Evolutionary conservation across 192 early-diverging fungal species (phyloP).

Genomic region (Phycomyces nitens): DNA sequence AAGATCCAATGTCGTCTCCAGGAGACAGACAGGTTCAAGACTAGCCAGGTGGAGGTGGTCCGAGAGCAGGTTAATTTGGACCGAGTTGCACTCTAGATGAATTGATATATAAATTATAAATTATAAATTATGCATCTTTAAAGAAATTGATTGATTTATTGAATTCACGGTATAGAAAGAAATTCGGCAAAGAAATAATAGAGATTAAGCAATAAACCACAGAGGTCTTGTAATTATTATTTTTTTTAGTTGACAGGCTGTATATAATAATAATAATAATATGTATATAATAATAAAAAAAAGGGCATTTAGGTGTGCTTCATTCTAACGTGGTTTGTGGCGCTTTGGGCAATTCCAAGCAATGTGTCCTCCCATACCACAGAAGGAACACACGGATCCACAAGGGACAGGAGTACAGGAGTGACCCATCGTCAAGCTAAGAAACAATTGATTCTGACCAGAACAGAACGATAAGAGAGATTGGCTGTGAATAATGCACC

Average conservation of each 20-base stretch:
- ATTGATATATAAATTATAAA: too few species aligned
- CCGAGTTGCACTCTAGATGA: constrained; percentile 16
- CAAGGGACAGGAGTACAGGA: background rate
- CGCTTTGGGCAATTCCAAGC: constrained; percentile 34
- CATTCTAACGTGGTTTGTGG: constrained; percentile 25
- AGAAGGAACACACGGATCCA: constrained; percentile 21
- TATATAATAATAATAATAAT: too few species aligned
- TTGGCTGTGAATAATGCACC: too few species aligned
- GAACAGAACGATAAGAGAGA: too few species aligned
- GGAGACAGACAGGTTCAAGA: background rate
- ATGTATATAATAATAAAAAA: too few species aligned
- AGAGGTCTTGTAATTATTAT: too few species aligned
- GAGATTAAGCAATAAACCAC: too few species aligned
- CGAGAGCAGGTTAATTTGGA: constrained; percentile 21
- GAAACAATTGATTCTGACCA: too few species aligned
- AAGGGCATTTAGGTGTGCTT: too few species aligned
- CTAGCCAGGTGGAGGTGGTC: constrained; percentile 6
- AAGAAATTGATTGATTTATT: background rate
- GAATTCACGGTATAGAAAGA: background rate
- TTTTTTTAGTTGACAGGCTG: too few species aligned
- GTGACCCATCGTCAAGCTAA: too few species aligned
- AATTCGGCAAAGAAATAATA: background rate
- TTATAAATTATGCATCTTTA: background rate
- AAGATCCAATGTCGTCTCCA: constrained; percentile 2
- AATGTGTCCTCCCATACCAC: constrained; percentile 18